Base-by-base conservation (phyloP, 2,329 filamentous ascomycete species). In the Hirsutella minnesotensis region DNA sequence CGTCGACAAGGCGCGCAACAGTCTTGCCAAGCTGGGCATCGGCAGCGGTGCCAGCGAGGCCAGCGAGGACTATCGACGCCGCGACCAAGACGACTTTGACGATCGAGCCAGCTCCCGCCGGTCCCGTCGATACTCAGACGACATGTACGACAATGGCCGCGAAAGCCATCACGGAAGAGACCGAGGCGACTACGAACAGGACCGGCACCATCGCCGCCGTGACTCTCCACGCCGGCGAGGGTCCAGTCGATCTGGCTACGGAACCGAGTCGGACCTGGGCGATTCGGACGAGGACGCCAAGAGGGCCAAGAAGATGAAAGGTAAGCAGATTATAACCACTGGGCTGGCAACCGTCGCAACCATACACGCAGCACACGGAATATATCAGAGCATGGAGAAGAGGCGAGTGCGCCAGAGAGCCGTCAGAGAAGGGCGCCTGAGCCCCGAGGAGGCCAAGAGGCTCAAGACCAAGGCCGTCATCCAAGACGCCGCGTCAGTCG, bases 11-110 rank as follows among this genome's bases (percentile, higher is more conserved):
- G 75, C 77, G 18, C 74, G 78, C 44, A 75, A 75, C 46, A 69
- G 76, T 42, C 64, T 82, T 31, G 76, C 77, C 50, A 79, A 75
- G 56, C 63, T 82, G 13, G 78, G 78, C 39, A 61, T 82, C 29
- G 76, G 76, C 41, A 72, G 63, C 42, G 70, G 61, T 9, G 63
- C 68, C 29, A 55, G 52, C 36, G 50, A 52, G 46, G 51, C 55
- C 21, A 60, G 57, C 3, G 63, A 68, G 30, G 62, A 68, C 30
- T 55, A 62, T 33, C 57, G 55, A 24, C 56, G 61, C 10, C 61
- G 62, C n/a, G 60, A 66, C 38, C 63, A 65, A 38, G 67, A 70
- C 40, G 67, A 71, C 41, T 67, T 68, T 45, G 62, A 64, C 45
- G 60, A 69, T 39, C 60, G 66, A 34, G 52, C 57, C 36, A 40